Conservation (phyloP, 192 early-diverging fungal species). For the Podila epicladia region DNA sequence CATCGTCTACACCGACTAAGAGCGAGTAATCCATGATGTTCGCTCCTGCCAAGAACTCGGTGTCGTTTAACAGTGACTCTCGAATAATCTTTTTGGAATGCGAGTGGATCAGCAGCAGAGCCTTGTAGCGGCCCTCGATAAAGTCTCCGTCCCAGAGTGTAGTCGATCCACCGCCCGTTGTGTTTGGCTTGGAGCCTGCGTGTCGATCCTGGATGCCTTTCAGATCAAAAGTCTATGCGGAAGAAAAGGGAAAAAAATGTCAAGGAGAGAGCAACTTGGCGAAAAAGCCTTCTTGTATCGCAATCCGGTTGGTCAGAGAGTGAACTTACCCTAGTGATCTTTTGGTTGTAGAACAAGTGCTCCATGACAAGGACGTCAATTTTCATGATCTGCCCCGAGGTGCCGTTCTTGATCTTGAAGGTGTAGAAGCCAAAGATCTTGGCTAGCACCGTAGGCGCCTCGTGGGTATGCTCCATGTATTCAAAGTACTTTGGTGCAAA, state of each 20-base stretch:
- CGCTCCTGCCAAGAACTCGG: slow-evolving; percentile 87
- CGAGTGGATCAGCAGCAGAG: slow-evolving; percentile 79
- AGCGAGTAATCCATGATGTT: slow-evolving; percentile 99
- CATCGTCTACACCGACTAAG: slow-evolving; percentile 91
- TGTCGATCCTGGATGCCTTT: slow-evolving; percentile 80
- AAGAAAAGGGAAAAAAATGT: too few relatives aligned
- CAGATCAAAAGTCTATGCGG: slow-evolving; percentile 72
- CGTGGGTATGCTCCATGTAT: slow-evolving; percentile 74
- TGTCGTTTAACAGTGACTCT: slow-evolving; percentile 89
- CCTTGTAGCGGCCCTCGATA: slow-evolving; percentile 69
- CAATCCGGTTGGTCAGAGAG: too few relatives aligned
- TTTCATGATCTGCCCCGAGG: slow-evolving; percentile 73
- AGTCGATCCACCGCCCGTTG: slow-evolving; percentile 43
- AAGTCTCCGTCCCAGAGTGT: slow-evolving; percentile 79
- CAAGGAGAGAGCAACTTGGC: too few relatives aligned
- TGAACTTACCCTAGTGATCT: slow-evolving; percentile 65
- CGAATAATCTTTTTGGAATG: slow-evolving; percentile 86
- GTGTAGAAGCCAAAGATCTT: slow-evolving; percentile 94
- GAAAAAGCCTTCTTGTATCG: too few relatives aligned
- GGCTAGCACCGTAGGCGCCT: slow-evolving; percentile 78
- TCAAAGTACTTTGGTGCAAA: slow-evolving; percentile 95
- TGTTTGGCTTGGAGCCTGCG: slow-evolving; percentile 45
- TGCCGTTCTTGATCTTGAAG: slow-evolving; percentile 80
- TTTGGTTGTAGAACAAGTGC: slow-evolving; percentile 85
- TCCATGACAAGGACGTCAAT: slow-evolving; percentile 96